Percentiles rank a stretch among this genome's conserved stretches.
These are phyloP conservation scores for Cryptococcus sp. DNA, from an alignment of 1,284 basidiomycete species.

Conservation along the genomic window DNA sequence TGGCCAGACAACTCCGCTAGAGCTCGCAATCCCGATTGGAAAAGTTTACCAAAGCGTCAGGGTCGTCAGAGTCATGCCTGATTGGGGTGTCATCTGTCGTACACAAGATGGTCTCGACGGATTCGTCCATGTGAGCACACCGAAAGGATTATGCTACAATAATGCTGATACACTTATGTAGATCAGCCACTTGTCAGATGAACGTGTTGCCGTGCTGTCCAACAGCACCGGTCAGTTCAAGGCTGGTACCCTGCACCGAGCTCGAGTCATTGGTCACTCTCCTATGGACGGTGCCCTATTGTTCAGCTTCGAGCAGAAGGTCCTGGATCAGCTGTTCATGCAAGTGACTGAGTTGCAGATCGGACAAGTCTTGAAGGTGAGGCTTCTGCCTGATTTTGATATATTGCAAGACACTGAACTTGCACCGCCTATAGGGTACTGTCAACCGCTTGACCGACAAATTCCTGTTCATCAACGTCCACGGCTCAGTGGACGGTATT, in stretches of 20 bases:
- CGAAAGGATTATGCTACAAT: neutral
- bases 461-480: slow-evolving; percentile 79
- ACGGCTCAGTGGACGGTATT: slow-evolving; percentile 85
- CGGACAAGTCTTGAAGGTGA: slow-evolving; percentile 73
- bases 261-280: slow-evolving; percentile 87
- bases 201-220: slow-evolving; percentile 77
- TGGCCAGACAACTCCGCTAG: slow-evolving; percentile 52
- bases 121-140: slow-evolving; percentile 75
- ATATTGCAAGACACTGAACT: neutral
- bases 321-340: slow-evolving; percentile 85
- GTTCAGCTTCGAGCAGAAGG: slow-evolving; percentile 77
- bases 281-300: slow-evolving; percentile 86
- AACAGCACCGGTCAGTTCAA: slow-evolving; percentile 74
- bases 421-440: slow-evolving; percentile 59
- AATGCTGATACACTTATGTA: slow-evolving; percentile 43
- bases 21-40: slow-evolving; percentile 71
- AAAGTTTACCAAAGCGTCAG: slow-evolving; percentile 70
- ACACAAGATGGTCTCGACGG: slow-evolving; percentile 68
- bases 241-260: slow-evolving; percentile 74
- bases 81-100: slow-evolving; percentile 76
- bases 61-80: slow-evolving; percentile 72
- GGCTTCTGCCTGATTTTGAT: neutral
- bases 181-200: slow-evolving; percentile 94
- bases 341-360: slow-evolving; percentile 80
- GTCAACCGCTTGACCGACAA: slow-evolving; percentile 78